A percentile compares a stretch with the other conserved stretches of the same genome.
Evolutionary conservation across 257 asterid species (phyloP).

Genomic region (Agastache rugosa): DNA sequence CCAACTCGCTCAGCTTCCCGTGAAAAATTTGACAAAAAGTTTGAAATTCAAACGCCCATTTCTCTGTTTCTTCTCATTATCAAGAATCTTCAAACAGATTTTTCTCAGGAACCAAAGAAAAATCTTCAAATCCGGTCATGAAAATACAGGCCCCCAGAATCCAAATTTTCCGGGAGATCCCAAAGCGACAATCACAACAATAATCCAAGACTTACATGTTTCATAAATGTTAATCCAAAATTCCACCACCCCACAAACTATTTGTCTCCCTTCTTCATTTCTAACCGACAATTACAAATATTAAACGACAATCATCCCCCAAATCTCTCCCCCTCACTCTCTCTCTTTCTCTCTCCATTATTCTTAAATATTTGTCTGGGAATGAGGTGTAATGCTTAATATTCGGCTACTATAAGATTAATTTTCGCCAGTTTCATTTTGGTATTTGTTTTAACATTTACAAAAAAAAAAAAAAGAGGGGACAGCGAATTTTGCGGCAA

Average conservation of each 20-base stretch:
- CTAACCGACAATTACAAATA: constrained; percentile 21
- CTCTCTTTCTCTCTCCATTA: constrained; percentile 20
- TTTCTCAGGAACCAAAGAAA: constrained; percentile 24
- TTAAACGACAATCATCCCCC: constrained; percentile 53
- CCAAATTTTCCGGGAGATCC: constrained; percentile 46
- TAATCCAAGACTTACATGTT: constrained; percentile 34
- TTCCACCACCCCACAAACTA: constrained; percentile 32
- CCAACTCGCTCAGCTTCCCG: constrained; percentile 10
- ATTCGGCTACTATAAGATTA: constrained; percentile 34
- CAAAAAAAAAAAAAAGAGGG: neutral
- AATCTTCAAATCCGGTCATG: constrained; percentile 35
- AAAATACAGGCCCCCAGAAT: constrained; percentile 40
- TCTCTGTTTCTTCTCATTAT: constrained; percentile 39
- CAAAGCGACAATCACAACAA: constrained; percentile 37
- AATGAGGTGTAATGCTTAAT: constrained; percentile 51
- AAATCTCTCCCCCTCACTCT: constrained; percentile 24
- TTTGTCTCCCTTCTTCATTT: neutral
- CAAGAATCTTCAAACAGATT: constrained; percentile 35
- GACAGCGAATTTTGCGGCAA: constrained; percentile 46
- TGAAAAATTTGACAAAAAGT: constrained; percentile 23
- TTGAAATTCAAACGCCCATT: constrained; percentile 33
- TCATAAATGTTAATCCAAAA: constrained; percentile 36
- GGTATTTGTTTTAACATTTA: constrained; percentile 5
- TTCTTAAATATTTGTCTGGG: constrained; percentile 19
- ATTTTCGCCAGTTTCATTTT: neutral